Base-by-base conservation (phyloP, 2,329 filamentous ascomycete genomes). In the Tolypocladium capitatum region DNA sequence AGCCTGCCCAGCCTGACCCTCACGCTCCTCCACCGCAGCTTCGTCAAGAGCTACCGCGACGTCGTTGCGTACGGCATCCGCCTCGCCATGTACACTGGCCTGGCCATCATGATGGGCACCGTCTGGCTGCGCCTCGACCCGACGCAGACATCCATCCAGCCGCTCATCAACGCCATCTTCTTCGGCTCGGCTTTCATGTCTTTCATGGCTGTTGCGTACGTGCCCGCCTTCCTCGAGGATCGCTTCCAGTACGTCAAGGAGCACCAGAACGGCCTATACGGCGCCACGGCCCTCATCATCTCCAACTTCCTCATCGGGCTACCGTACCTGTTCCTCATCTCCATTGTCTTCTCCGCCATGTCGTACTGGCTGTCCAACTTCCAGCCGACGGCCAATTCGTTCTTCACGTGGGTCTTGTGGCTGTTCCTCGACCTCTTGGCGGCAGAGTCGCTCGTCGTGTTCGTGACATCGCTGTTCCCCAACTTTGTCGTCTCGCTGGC, bases 61-160 rank as follows among this genome's bases (percentile, higher is more conserved):
- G 74, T 94, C 7, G 79, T 94, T 46, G 86, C 83, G 0, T 94
- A 94, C 58, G 85, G 84, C 0, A 87, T 92, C 55, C 79, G 88
- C 4, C 72, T 92, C 38, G 82, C 76, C 36, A 94, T 94, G 86
- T 92, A 94, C 63, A 53, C 58, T 21, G 78, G 79, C 1, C 72
- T 94, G 16, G 86, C 86, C 1, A 78, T 92, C 55, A 83, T 92
- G 77, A 89, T 91, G 83, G 87, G 88, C 5, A 94, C 88, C 0
- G 84, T 94, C 13, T 94, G 86, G 82, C 68, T 94, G 14, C 79
- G 87, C 6, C 71, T 94, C 3, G 67, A 74, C 4, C 73, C 82
- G 0, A 68, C 73, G 0, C 87, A 94, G 60, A 69, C 74, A 48
- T 83, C 84, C 49, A 91, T 94, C 55, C 83, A 87, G 56, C 80